A percentile compares a stretch with the other conserved stretches of the same genome.
phyloP scores from a whole-genome alignment of 192 early-diverging fungal species.

The Backusella australiensis region DNA sequence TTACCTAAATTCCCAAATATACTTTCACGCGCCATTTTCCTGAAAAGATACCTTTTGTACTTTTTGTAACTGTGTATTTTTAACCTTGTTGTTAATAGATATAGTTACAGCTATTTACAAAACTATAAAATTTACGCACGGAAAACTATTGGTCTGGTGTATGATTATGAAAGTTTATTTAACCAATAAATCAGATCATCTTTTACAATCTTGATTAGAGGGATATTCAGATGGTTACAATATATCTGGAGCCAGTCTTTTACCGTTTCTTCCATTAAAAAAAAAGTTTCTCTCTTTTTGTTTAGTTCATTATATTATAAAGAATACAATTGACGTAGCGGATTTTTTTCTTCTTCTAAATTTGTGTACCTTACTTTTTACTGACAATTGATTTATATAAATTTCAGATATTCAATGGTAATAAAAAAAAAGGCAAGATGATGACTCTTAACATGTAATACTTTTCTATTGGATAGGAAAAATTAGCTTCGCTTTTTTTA shows the following conservation, averaged over 20 bases:
- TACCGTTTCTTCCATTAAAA: neutral
- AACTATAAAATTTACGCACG: neutral
- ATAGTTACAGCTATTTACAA: neutral
- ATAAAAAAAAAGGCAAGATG: neutral
- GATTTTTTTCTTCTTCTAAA: neutral
- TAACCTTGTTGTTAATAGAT: neutral
- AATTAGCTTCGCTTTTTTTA: neutral
- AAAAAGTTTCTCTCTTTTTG: too few species aligned
- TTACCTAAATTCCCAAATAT: neutral
- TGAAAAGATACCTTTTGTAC: neutral
- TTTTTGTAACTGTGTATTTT: constrained; percentile 2
- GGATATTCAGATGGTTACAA: neutral
- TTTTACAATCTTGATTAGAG: neutral
- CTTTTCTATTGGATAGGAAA: neutral
- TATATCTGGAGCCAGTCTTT: neutral
- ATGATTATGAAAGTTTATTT: constrained; percentile 1
- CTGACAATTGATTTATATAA: neutral
- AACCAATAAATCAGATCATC: neutral
- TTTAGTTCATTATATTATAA: neutral
- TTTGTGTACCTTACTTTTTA: neutral
- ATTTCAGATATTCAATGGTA: neutral
- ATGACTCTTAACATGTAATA: neutral
- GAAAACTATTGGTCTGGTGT: neutral
- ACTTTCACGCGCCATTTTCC: constrained; percentile 3
- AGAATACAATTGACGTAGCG: neutral